These are phyloP conservation scores for Phytophthora foliorum DNA, from an alignment of 352 stramenopile species.

Conservation along the genomic window DNA sequence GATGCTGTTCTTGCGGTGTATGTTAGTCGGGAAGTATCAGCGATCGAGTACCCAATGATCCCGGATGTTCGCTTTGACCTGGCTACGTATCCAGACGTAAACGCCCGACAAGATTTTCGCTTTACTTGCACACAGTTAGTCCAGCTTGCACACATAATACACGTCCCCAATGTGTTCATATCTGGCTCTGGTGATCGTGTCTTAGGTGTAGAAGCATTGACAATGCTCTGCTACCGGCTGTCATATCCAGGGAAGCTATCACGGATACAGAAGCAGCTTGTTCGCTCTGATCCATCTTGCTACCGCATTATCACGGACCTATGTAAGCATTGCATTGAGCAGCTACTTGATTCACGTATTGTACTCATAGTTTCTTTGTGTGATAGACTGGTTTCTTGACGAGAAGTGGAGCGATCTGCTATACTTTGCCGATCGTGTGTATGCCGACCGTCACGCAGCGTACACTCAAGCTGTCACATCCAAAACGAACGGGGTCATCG, in stretches of 20 bases:
- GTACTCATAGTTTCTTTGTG: background rate
- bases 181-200: background rate
- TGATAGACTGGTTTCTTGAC: constrained; percentile 14
- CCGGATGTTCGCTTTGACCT: too few species aligned
- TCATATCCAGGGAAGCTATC: constrained; percentile 13
- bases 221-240: constrained; percentile 14
- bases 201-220: background rate
- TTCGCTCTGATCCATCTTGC: constrained; percentile 1
- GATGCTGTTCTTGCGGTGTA: too few species aligned
- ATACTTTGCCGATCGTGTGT: constrained; percentile 6
- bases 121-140: too few species aligned
- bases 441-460: background rate
- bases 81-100: too few species aligned
- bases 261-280: constrained; percentile 13
- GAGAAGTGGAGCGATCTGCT: background rate
- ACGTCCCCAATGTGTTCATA: background rate
- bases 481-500: background rate
- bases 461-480: constrained; percentile 1
- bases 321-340: background rate
- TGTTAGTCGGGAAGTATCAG: too few species aligned
- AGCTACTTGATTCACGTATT: too few species aligned
- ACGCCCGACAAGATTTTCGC: too few species aligned
- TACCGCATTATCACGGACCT: constrained; percentile 10
- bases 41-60: too few species aligned
- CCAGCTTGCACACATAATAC: background rate